Evolutionary conservation across 352 stramenopile species (phyloP), one percentile per base, ranked within the genome.

Genomic region (Pythium graminicola): DNA sequence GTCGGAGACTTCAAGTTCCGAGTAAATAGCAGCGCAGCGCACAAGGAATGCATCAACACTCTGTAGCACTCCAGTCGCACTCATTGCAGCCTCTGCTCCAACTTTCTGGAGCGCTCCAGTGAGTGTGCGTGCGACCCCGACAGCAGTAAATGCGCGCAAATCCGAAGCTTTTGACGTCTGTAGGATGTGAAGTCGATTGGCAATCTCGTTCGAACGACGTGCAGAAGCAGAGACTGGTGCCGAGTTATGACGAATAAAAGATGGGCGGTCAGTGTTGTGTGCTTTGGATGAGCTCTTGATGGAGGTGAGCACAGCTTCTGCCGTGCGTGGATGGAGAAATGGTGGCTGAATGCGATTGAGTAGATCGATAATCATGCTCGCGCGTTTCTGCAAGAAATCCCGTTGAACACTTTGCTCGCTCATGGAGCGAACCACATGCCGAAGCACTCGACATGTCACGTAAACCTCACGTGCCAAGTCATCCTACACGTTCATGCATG

Each of bases 391-490:
- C 19, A 85, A 65, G 3, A 90, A 57, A n/a, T 88, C 56, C 17
- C 67, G 66, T 35, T 76, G 67, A 3, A 88, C 49, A 3, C 49
- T 56, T 0, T 65, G 43, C 11, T 90, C 76, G 27, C 59, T 73
- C n/a, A 87, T 45, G 6, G 64, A 78, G 46, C 75, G 76, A 8
- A 88, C 54, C 10, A 86, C 65, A 36, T 87, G 72, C 14, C 80
- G 63, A 26, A 90, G 45, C 31, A 88, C 67, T 5, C 80, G 75
- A 26, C 86, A 58, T 3, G 78, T 67, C 13, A 90, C 75, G 54
- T 90, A 88, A 23, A 90, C 76, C 31, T 90, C 80, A 4, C 73
- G 71, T 8, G 67, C 80, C 10, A 90, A 61, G 29, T 87, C 80
- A 23, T 79, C 71, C 78, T 89, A 19, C 23, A 32, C 22, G 22